phyloP scores from a whole-genome alignment of 305 asterid genomes.

The Euphrasia arctica region DNA sequence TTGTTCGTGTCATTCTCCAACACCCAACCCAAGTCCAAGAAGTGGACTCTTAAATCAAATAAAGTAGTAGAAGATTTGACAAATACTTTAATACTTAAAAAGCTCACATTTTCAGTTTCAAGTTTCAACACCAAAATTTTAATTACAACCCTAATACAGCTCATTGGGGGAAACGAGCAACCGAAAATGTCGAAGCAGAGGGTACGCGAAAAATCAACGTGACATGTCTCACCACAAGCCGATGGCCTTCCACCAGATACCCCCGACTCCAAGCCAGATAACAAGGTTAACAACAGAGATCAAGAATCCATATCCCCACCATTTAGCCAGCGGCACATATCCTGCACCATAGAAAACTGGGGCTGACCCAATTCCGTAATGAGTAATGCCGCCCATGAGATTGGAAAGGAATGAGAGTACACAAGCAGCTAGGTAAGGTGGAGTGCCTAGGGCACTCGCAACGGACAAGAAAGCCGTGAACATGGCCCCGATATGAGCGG shows the following conservation, averaged over 20 bases:
- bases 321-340: slow-evolving; percentile 86
- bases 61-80: background rate
- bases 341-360: slow-evolving; percentile 97
- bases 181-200: background rate
- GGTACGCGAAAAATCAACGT: no score
- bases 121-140: slow-evolving; percentile 1
- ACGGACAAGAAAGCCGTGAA: slow-evolving; percentile 94
- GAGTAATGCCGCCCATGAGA: slow-evolving; percentile 98
- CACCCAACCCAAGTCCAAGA: background rate
- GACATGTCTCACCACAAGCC: slow-evolving; percentile 53
- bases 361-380: slow-evolving; percentile 96
- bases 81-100: no score
- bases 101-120: background rate
- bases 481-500: slow-evolving; percentile 99
- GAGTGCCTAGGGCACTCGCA: slow-evolving; percentile 90
- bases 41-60: no score
- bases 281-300: slow-evolving; percentile 78
- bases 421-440: slow-evolving; percentile 74
- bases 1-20: background rate
- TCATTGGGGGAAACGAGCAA: background rate
- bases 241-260: slow-evolving; percentile 91
- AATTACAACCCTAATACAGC: background rate
- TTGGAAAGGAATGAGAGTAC: slow-evolving; percentile 88
- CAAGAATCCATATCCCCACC: slow-evolving; percentile 99
- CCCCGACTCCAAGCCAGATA: slow-evolving; percentile 95